Evolutionary conservation across 768 basidiomycete genomes (phyloP), one percentile per base, ranked within the genome.

Genomic region (Tricholoma matsutake): DNA sequence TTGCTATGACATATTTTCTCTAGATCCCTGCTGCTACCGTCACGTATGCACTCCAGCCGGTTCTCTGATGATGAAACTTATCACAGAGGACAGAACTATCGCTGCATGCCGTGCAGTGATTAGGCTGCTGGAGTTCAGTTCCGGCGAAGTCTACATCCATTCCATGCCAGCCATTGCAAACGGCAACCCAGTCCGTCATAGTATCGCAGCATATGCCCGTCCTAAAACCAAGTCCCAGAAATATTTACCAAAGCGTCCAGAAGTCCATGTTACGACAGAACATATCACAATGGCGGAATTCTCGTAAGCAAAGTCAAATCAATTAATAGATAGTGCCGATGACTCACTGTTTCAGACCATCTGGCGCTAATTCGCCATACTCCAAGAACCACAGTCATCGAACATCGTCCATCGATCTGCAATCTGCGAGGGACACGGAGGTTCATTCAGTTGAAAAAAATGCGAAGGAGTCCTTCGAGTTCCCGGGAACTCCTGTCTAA

Each of bases 71-170:
- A 56, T 54, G 57, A 20, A 57, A 28, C 61, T 57, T 34, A 61
- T 52, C 35, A 61, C 34, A 61, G 25, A 60, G 52, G 32, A 45
- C n/a, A 84, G 82, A 25, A 78, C 84, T 7, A 85, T 87, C 56
- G 86, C 87, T 20, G 84, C 88, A 29, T 86, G 86, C 69, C 82
- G 88, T 47, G 82, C 86, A 29, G 88, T 89, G 49, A 86, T 88
- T 69, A 80, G 86, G 61, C 76, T 90, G 22, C 79, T 83, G 37
- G 85, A 86, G 56, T 86, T 83, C 64, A 81, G 75, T 64, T 67
- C 75, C 45, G 73, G 66, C 58, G 78, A 82, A 28, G 72, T 78
- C 20, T 82, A 81, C 61, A 68, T 82, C 8, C 79, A 83, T 64
- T 81, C 83, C 1, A 72, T 80, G 54, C 74, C 78, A 28, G 75